A percentile compares a stretch with the other conserved stretches of the same genome.
These are phyloP conservation scores for Hanseniaspora jakobsenii DNA, from an alignment of 805 yeast species.

Conservation along the genomic window DNA sequence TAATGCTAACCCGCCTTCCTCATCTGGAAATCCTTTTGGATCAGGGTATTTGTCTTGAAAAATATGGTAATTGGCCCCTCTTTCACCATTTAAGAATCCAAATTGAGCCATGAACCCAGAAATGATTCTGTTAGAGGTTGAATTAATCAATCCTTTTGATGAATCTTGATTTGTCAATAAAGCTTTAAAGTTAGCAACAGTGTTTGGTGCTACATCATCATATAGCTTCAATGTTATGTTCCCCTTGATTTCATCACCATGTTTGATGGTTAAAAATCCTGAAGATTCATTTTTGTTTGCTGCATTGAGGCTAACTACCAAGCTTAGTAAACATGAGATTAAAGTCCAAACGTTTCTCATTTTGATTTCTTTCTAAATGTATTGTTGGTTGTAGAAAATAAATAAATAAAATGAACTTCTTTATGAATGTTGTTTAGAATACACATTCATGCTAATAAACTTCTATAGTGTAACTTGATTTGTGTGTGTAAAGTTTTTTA, in stretches of 20 bases:
- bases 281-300: neutral
- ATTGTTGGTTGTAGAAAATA: too few relatives aligned
- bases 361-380: too few relatives aligned
- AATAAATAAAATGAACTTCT: too few relatives aligned
- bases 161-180: slow-evolving; percentile 67
- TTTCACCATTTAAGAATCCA: slow-evolving; percentile 70
- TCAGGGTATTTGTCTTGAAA: slow-evolving; percentile 44
- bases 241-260: slow-evolving; percentile 68
- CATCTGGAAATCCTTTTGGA: slow-evolving; percentile 14
- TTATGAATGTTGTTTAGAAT: too few relatives aligned
- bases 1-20: slow-evolving; percentile 38
- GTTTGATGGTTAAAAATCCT: slow-evolving; percentile 35
- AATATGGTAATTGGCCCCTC: slow-evolving; percentile 56
- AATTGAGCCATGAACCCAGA: slow-evolving; percentile 68
- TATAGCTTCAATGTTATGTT: slow-evolving; percentile 77
- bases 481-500: too few relatives aligned
- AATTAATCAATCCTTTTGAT: slow-evolving; percentile 46
- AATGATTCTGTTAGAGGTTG: slow-evolving; percentile 63
- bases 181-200: slow-evolving; percentile 78
- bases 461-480: too few relatives aligned
- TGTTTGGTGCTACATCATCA: slow-evolving; percentile 77
- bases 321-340: too few relatives aligned
- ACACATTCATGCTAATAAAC: too few relatives aligned
- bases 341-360: too few relatives aligned
- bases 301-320: too few relatives aligned